Evolutionary conservation across 768 basidiomycete species (phyloP).

Genomic region (Pisolithus sp.): DNA sequence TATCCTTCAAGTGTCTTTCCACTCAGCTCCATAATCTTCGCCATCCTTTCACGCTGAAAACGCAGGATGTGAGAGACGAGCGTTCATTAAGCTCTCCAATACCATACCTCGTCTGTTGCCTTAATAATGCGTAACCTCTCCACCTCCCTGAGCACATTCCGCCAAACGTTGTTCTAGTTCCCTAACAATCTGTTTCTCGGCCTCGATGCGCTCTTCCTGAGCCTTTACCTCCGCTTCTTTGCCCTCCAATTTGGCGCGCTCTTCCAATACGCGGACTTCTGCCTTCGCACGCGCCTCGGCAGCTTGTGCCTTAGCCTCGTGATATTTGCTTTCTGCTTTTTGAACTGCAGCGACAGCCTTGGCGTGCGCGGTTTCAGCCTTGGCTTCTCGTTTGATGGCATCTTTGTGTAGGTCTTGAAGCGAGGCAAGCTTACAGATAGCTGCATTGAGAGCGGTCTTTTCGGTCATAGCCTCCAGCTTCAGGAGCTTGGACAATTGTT

Average conservation of each 20-base stretch:
- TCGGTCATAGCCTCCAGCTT: constrained; percentile 64
- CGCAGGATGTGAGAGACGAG: constrained; percentile 2
- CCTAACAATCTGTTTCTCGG: constrained; percentile 44
- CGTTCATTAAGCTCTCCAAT: constrained; percentile 2
- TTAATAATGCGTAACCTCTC: constrained; percentile 59
- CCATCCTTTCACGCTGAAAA: constrained; percentile 47
- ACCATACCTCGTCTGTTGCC: constrained; percentile 54
- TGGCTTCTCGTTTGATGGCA: constrained; percentile 60
- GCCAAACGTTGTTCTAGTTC: constrained; percentile 57
- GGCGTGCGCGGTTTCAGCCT: constrained; percentile 46
- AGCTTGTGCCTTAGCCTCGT: constrained; percentile 54
- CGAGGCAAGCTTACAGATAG: constrained; percentile 58
- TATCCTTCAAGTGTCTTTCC: constrained; percentile 2
- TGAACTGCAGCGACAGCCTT: constrained; percentile 52
- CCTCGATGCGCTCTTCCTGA: constrained; percentile 44
- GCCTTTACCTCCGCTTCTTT: constrained; percentile 42
- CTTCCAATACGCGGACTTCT: constrained; percentile 39
- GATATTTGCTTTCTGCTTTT: constrained; percentile 54
- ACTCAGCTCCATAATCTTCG: constrained; percentile 37
- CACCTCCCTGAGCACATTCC: constrained; percentile 68
- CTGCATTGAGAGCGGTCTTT: constrained; percentile 51
- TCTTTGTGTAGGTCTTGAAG: constrained; percentile 67
- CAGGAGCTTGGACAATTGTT: constrained; percentile 61
- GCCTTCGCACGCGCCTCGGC: constrained; percentile 46
- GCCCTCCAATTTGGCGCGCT: constrained; percentile 53